phyloP scores from a whole-genome alignment of 1,284 basidiomycete genomes.

The Leccinum holopus region DNA sequence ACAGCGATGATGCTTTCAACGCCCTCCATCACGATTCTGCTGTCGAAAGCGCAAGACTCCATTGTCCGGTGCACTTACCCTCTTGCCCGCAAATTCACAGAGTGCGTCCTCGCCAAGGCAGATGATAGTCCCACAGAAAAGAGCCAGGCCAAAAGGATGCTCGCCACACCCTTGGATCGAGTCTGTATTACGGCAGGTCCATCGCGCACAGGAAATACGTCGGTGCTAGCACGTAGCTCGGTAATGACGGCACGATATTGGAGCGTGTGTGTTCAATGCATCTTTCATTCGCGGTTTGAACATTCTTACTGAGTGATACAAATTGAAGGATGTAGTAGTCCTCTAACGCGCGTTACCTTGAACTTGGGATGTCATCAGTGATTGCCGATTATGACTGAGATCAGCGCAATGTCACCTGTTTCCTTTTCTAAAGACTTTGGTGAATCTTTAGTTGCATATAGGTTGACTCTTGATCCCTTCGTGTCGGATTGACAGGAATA shows the following conservation, averaged over 20 bases:
- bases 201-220: neutral
- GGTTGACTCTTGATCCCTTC: neutral
- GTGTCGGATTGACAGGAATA: neutral
- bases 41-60: constrained; percentile 74
- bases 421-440: neutral
- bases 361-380: neutral
- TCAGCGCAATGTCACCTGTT: neutral
- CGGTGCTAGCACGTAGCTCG: neutral
- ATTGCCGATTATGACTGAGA: neutral
- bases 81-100: constrained; percentile 71
- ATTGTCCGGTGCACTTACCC: constrained; percentile 60
- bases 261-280: neutral
- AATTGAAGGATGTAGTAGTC: no score
- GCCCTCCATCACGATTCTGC: constrained; percentile 51
- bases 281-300: neutral
- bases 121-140: constrained; percentile 49
- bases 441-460: neutral
- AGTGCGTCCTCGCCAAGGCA: constrained; percentile 67
- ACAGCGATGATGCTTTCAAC: neutral
- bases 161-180: constrained; percentile 41
- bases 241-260: neutral
- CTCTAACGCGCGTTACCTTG: neutral
- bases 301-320: neutral
- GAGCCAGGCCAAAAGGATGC: constrained; percentile 74
- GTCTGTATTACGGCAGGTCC: neutral